phyloP scores from a whole-genome alignment of 306 rosid species.

The Trichosanthes truncata region DNA sequence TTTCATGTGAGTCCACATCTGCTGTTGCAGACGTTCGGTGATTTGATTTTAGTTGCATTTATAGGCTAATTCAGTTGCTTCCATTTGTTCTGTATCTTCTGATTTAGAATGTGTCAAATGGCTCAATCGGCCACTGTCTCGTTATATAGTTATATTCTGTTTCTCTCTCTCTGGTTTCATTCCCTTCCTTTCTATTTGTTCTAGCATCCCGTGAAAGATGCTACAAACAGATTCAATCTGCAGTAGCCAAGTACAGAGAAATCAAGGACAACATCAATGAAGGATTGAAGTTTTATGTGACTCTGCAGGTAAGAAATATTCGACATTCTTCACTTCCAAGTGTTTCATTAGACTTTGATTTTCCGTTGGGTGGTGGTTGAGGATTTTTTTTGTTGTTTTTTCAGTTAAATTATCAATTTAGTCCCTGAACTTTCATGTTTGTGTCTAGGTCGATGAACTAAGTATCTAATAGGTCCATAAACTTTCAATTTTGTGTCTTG shows the following conservation, averaged over 20 bases:
- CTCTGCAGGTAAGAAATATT: slow-evolving; percentile 57
- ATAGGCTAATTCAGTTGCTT: not conserved
- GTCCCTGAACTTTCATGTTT: too few species aligned
- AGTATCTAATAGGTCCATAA: not conserved
- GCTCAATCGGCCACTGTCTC: not conserved
- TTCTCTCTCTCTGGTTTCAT: slow-evolving; percentile 11
- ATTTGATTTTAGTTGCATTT: not conserved
- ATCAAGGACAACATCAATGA: slow-evolving; percentile 89
- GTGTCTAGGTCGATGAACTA: too few species aligned
- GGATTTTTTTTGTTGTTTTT: not conserved
- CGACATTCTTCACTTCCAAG: not conserved
- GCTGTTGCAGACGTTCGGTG: not conserved
- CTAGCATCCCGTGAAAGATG: slow-evolving; percentile 85
- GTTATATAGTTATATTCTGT: not conserved
- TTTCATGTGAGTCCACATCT: not conserved
- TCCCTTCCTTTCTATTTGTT: slow-evolving; percentile 18
- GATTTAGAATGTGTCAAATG: not conserved
- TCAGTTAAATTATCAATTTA: too few species aligned
- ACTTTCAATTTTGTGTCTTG: not conserved
- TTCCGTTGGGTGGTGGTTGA: not conserved
- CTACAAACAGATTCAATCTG: slow-evolving; percentile 95
- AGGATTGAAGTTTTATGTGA: slow-evolving; percentile 84
- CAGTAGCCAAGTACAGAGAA: slow-evolving; percentile 77
- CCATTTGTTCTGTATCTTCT: not conserved
- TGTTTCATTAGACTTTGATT: not conserved